Evolutionary conservation across 768 basidiomycete genomes (phyloP).

Genomic region (Pholiota microspora): DNA sequence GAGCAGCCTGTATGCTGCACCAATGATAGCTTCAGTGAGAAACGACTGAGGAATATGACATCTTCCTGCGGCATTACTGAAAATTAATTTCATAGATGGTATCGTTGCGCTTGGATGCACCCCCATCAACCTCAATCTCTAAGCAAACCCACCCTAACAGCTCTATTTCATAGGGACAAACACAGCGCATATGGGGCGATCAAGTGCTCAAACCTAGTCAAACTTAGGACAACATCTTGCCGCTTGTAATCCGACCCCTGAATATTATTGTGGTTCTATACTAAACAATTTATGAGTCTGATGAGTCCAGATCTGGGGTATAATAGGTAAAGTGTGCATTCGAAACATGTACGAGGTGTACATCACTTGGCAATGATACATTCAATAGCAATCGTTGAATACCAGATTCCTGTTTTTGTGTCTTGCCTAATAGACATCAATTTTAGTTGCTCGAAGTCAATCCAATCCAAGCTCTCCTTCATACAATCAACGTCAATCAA

Average conservation of each 20-base stretch:
- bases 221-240: background rate
- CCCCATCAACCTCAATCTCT: background rate
- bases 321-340: no score
- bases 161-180: background rate
- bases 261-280: background rate
- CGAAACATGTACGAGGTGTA: no score
- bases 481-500: no score
- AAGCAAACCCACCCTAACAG: background rate
- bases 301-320: background rate
- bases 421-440: no score
- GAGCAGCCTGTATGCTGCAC: background rate
- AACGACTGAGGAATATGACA: no score
- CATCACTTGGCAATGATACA: no score
- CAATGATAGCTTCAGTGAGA: background rate
- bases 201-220: background rate
- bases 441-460: no score
- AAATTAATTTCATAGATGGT: background rate
- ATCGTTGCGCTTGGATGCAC: conserved; percentile 1
- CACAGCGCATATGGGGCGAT: background rate
- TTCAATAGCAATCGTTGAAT: no score
- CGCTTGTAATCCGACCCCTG: background rate
- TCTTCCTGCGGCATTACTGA: no score
- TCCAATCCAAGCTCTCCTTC: no score
- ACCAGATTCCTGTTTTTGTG: no score
- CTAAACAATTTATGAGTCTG: background rate